phyloP scores from a whole-genome alignment of 805 yeast genomes.

The Ogataea saltuana region DNA sequence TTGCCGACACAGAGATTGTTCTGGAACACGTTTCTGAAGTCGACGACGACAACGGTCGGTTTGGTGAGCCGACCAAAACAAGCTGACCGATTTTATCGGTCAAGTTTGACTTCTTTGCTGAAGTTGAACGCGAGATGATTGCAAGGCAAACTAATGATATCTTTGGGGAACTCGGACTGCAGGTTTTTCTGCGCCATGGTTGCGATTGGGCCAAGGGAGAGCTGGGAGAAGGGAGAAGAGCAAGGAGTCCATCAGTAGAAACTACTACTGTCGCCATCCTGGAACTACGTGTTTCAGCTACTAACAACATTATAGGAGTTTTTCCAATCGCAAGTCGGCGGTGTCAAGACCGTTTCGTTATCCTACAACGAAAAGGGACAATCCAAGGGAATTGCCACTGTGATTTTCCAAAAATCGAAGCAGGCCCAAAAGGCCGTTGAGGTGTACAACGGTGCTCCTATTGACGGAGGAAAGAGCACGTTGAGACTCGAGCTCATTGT shows the following conservation, averaged over 20 bases:
- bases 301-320: slow-evolving; percentile 63
- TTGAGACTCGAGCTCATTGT: slow-evolving; percentile 79
- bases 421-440: slow-evolving; percentile 78
- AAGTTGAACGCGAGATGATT: slow-evolving; percentile 8
- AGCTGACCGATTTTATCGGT: too few species aligned
- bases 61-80: slow-evolving; percentile 9
- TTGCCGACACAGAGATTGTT: slow-evolving; percentile 5
- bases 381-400: slow-evolving; percentile 89
- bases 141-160: not conserved
- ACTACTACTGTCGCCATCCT: slow-evolving; percentile 6
- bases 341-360: slow-evolving; percentile 68
- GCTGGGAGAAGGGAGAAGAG: not conserved
- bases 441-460: slow-evolving; percentile 88
- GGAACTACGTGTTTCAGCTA: slow-evolving; percentile 10
- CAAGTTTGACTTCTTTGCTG: slow-evolving; percentile 14
- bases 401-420: slow-evolving; percentile 67
- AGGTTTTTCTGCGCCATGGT: too few species aligned
- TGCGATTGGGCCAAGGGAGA: not conserved
- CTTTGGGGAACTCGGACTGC: too few species aligned
- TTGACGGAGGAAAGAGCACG: slow-evolving; percentile 80
- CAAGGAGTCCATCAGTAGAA: slow-evolving; percentile 9
- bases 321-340: slow-evolving; percentile 85
- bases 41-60: slow-evolving; percentile 3
- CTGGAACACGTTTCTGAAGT: not conserved
- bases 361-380: slow-evolving; percentile 85